Evolutionary conservation across 2,329 filamentous ascomycete species (phyloP).

Genomic region (Scedosporium boydii): DNA sequence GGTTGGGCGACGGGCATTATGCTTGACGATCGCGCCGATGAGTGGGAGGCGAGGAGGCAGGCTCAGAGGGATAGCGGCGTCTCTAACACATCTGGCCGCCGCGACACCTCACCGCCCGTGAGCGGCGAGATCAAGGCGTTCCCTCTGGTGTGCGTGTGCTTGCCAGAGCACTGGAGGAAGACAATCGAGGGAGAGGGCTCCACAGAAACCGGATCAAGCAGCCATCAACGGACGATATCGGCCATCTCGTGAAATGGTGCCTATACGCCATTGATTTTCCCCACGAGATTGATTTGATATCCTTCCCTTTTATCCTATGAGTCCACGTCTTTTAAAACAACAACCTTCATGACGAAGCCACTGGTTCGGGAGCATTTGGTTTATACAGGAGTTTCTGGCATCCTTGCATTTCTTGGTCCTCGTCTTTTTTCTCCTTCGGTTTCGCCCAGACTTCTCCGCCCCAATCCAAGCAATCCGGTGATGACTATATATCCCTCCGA

Average conservation of each 20-base stretch:
- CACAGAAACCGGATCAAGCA: slow-evolving; percentile 49
- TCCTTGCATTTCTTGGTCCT: not conserved
- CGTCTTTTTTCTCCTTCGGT: not conserved
- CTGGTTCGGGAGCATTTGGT: slow-evolving; percentile 2
- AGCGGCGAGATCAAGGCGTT: slow-evolving; percentile 93
- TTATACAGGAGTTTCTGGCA: slow-evolving; percentile 4
- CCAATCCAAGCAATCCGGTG: not conserved
- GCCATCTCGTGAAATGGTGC: slow-evolving; percentile 2
- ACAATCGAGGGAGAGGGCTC: slow-evolving; percentile 86
- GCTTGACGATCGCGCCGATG: slow-evolving; percentile 72
- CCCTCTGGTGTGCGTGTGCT: slow-evolving; percentile 89
- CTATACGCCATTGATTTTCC: no score
- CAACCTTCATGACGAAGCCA: not conserved
- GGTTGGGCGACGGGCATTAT: slow-evolving; percentile 94
- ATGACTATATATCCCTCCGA: not conserved
- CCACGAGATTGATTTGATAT: not conserved
- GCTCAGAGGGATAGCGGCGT: slow-evolving; percentile 88
- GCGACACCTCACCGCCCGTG: slow-evolving; percentile 51
- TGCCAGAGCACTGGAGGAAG: slow-evolving; percentile 92
- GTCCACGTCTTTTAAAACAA: not conserved
- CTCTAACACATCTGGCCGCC: slow-evolving; percentile 63
- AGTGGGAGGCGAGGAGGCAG: slow-evolving; percentile 71
- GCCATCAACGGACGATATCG: slow-evolving; percentile 3
- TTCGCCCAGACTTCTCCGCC: not conserved
- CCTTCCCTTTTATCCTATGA: not conserved